Evolutionary conservation across 257 asterid species (phyloP), one percentile per base, ranked within the genome.

Genomic region (Lantana camara): DNA sequence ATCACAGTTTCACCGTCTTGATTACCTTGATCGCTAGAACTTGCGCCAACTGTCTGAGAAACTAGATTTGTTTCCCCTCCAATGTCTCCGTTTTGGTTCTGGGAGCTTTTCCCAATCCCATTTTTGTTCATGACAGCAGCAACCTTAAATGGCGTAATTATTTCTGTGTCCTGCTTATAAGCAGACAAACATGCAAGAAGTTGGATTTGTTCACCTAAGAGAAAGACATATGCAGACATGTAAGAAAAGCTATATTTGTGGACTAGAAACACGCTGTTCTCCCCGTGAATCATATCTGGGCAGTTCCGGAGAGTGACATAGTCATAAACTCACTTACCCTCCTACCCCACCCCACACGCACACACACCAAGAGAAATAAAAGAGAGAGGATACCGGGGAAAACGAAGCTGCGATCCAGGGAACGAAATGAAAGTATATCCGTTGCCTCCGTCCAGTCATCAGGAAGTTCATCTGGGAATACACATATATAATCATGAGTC

Each of bases 61-160:
- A 64, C 80, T 61, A 72, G 34, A 73, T 35, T 57, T 9, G 72
- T 70, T 78, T 62, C 81, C 54, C 59, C 73, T 57, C 54, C 82
- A 27, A 42, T 23, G 46, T 73, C 78, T 60, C 90, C 95, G 61
- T 85, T 87, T 70, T 82, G 82, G 63, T 73, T 80, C 54, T 73
- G 54, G 65, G 81, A 62, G 77, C 69, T 75, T 63, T 73, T 77
- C 23, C 86, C 81, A 30, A 83, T 67, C 47, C 93, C 95, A 60
- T 78, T 87, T 83, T 83, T 92, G 79, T 77, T 85, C 95, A 90
- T 90, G 69, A 79, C 81, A 12, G 93, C 99, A 17, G 99, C 99
- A 72, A 93, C 95, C 77, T 87, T 90, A 81, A 93, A 93, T 41
- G 99, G 99, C 17, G 99, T 90, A 46, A 93, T 93, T 67, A 93